Conservation (phyloP, 1,139 yeast species). For the Wickerhamomyces sp. region DNA sequence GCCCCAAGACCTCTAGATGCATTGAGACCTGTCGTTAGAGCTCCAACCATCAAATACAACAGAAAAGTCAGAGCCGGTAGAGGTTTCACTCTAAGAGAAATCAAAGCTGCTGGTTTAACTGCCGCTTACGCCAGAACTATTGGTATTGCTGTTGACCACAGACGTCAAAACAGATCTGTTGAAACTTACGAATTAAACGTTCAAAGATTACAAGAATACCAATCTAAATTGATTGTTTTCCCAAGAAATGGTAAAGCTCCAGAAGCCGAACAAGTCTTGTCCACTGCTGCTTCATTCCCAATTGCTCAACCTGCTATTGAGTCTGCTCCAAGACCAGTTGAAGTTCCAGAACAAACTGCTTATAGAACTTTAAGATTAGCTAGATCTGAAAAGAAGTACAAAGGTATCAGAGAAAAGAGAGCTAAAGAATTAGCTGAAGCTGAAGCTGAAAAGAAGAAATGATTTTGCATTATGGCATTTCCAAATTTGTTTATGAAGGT, state of each 20-base stretch:
- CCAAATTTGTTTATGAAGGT: background rate
- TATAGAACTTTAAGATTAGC: constrained; percentile 94
- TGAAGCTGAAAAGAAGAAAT: constrained; percentile 96
- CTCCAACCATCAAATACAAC: constrained; percentile 96
- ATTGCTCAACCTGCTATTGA: constrained; percentile 73
- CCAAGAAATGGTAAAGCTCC: constrained; percentile 82
- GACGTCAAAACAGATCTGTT: constrained; percentile 98
- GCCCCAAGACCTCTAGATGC: constrained; percentile 96
- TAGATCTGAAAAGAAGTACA: constrained; percentile 88
- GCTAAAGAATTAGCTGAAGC: constrained; percentile 96
- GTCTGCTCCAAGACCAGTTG: constrained; percentile 86
- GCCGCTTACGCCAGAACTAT: constrained; percentile 96
- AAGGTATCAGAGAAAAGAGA: constrained; percentile 97
- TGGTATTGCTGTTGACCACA: constrained; percentile 99
- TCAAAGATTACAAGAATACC: constrained; percentile 94
- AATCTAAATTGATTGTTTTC: constrained; percentile 91
- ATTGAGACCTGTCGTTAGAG: constrained; percentile 94
- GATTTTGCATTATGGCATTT: background rate
- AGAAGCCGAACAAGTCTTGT: constrained; percentile 71
- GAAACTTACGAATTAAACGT: constrained; percentile 95
- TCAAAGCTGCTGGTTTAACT: constrained; percentile 96
- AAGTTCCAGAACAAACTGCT: constrained; percentile 85
- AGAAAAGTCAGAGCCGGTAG: constrained; percentile 99
- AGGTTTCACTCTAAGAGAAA: constrained; percentile 97
- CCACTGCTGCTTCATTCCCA: constrained; percentile 87